Evolutionary conservation across 257 asterid genomes (phyloP).

Genomic region (Petunia secreta): DNA sequence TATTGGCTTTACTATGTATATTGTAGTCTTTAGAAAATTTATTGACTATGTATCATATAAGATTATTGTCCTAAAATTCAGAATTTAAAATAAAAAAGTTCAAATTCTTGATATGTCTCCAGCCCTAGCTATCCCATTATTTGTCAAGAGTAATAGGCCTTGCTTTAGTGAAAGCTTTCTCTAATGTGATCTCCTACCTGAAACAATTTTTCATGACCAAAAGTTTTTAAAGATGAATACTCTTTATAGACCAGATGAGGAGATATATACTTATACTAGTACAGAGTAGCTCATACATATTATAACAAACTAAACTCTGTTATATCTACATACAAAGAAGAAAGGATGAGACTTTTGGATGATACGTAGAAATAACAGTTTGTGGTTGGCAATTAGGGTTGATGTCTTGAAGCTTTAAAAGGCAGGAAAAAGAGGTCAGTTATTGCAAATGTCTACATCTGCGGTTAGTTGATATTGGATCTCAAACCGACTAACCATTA

Average conservation of each 20-base stretch:
- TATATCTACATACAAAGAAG: neutral
- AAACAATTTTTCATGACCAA: neutral
- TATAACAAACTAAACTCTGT: neutral
- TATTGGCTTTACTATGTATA: too few relatives aligned
- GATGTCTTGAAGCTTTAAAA: neutral
- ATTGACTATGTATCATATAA: too few relatives aligned
- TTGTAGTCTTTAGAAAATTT: too few relatives aligned
- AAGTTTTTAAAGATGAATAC: too few relatives aligned
- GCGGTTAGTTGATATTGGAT: slow-evolving; percentile 23
- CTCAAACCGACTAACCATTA: slow-evolving; percentile 2
- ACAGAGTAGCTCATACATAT: neutral
- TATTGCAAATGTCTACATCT: slow-evolving; percentile 9
- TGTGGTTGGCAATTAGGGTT: neutral
- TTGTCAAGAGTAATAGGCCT: neutral
- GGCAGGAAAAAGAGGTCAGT: neutral
- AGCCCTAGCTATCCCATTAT: neutral
- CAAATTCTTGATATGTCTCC: too few relatives aligned
- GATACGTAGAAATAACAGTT: neutral
- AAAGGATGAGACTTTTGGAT: neutral
- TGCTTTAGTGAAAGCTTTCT: neutral
- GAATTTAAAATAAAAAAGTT: too few relatives aligned
- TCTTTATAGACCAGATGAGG: too few relatives aligned
- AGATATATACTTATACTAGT: neutral
- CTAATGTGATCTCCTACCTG: neutral
- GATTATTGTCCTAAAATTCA: too few relatives aligned